A percentile compares a stretch with the other conserved stretches of the same genome.
Conservation (phyloP, 129 eudicot genomes). For the Artemisia argyi region DNA sequence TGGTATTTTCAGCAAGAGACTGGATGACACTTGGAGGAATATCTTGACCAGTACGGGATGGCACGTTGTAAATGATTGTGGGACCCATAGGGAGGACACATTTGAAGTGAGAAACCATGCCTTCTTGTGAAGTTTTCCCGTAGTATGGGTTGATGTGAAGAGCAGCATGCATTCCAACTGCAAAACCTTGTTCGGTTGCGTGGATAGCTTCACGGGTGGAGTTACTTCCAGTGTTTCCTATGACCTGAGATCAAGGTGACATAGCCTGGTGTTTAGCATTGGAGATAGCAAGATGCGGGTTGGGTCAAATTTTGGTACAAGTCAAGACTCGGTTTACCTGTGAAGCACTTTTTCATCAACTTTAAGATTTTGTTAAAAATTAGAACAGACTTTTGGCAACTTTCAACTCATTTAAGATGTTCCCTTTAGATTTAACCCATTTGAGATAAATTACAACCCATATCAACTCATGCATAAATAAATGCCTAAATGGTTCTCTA, state of each 20-base stretch:
- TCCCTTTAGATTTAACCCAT: background rate
- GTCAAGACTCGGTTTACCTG: background rate
- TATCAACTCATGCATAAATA: background rate
- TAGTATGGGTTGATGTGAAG: slow-evolving; percentile 89
- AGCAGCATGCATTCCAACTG: slow-evolving; percentile 84
- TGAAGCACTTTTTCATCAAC: background rate
- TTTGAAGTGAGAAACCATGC: slow-evolving; percentile 68
- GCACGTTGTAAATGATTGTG: slow-evolving; percentile 74
- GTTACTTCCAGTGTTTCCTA: slow-evolving; percentile 87
- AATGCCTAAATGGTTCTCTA: background rate
- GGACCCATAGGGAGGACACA: slow-evolving; percentile 79
- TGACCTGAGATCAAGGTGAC: slow-evolving; percentile 30
- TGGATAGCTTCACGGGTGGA: slow-evolving; percentile 79
- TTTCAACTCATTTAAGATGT: background rate
- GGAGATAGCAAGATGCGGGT: background rate
- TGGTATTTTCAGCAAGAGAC: slow-evolving; percentile 46
- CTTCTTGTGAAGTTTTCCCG: slow-evolving; percentile 76
- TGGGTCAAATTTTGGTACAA: background rate
- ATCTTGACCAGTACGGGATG: slow-evolving; percentile 79
- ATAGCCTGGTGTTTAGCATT: background rate
- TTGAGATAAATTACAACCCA: background rate
- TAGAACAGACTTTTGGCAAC: background rate
- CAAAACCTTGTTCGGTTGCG: slow-evolving; percentile 80
- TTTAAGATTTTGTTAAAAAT: too few species aligned
- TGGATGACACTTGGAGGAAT: slow-evolving; percentile 64